Evolutionary conservation across 1,139 yeast species (phyloP).

Genomic region (Debaryomyces sp.): DNA sequence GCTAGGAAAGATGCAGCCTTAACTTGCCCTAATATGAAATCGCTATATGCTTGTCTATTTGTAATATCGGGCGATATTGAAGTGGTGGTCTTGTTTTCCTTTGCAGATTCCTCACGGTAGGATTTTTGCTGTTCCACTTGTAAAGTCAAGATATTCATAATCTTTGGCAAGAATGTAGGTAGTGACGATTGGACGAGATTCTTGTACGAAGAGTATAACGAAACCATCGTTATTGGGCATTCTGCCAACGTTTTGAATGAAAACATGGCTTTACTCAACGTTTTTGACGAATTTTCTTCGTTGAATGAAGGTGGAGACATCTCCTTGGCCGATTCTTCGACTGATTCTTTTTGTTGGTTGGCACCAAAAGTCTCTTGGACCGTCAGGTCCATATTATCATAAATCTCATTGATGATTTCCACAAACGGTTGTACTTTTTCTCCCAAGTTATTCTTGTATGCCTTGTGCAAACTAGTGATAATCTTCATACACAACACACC

Average conservation of each 20-base stretch:
- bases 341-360: constrained; percentile 33
- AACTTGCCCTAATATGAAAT: constrained; percentile 89
- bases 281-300: constrained; percentile 42
- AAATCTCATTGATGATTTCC: constrained; percentile 73
- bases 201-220: constrained; percentile 85
- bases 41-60: constrained; percentile 81
- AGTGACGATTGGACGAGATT: constrained; percentile 70
- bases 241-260: constrained; percentile 94
- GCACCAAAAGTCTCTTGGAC: constrained; percentile 61
- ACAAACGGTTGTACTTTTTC: constrained; percentile 82
- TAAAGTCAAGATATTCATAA: constrained; percentile 70
- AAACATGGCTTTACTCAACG: constrained; percentile 59
- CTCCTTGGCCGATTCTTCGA: constrained; percentile 37
- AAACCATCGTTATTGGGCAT: constrained; percentile 95
- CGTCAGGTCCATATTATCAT: constrained; percentile 77
- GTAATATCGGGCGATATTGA: constrained; percentile 65
- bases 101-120: constrained; percentile 55
- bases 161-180: constrained; percentile 79
- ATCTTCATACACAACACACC: constrained; percentile 92
- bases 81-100: constrained; percentile 57
- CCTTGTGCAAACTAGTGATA: constrained; percentile 84
- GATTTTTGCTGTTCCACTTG: constrained; percentile 61
- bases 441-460: constrained; percentile 68
- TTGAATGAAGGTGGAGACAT: constrained; percentile 38
- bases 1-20: constrained; percentile 96